Conservation (phyloP, 2,329 filamentous ascomycete genomes). For the Paracorniculantispora psalliotae region DNA sequence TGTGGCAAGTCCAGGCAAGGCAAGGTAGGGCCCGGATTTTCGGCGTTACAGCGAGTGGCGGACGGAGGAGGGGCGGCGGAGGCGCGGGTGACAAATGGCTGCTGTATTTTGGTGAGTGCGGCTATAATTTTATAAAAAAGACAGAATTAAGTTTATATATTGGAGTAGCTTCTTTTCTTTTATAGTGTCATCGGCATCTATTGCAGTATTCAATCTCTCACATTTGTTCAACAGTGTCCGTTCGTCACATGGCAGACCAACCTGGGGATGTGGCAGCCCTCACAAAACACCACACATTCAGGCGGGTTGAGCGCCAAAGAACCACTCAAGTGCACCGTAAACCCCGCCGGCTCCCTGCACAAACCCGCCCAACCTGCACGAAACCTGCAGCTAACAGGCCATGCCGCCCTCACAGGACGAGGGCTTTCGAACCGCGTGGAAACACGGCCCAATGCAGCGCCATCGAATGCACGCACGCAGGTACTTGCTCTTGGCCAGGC, state of each 20-base stretch:
- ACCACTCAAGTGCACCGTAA: neutral
- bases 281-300: neutral
- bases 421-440: neutral
- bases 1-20: conserved; percentile 14
- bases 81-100: neutral
- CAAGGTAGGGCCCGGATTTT: conserved; percentile 6
- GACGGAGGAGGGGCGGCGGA: neutral
- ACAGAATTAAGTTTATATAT: too few species aligned
- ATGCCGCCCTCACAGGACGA: neutral
- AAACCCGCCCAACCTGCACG: neutral
- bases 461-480: neutral
- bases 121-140: too few species aligned
- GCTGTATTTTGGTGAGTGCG: too few species aligned
- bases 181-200: too few species aligned
- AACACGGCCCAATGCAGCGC: neutral
- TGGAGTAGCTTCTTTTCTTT: too few species aligned
- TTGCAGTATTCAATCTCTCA: too few species aligned
- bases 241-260: too few species aligned
- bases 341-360: too few species aligned
- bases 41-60: conserved; percentile 8
- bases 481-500: neutral
- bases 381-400: neutral
- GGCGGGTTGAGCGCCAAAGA: neutral
- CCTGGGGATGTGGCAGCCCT: too few species aligned
- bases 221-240: too few species aligned